phyloP scores from a whole-genome alignment of 2,329 filamentous ascomycete genomes.

The Myriosclerotinia duriaeana region DNA sequence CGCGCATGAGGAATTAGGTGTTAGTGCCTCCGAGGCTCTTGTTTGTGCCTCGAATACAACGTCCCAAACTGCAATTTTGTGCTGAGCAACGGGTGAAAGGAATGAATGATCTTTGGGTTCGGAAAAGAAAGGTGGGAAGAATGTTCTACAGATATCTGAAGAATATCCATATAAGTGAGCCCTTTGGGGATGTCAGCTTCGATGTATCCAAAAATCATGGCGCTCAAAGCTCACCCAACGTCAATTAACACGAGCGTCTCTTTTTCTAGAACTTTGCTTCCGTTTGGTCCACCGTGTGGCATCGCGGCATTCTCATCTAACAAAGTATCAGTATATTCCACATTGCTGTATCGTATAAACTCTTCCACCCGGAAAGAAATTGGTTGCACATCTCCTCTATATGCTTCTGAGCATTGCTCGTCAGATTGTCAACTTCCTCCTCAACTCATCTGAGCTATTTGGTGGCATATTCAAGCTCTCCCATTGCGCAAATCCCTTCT shows the following conservation, averaged over 20 bases:
- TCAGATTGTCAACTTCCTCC: too few relatives aligned
- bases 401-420: neutral
- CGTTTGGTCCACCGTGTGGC: constrained; percentile 44
- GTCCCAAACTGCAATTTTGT: constrained; percentile 59
- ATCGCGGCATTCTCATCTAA: constrained; percentile 44
- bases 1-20: constrained; percentile 54
- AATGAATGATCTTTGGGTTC: constrained; percentile 29
- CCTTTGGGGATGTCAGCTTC: constrained; percentile 36
- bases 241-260: constrained; percentile 63
- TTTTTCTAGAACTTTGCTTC: constrained; percentile 50
- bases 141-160: constrained; percentile 63
- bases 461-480: neutral
- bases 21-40: constrained; percentile 52
- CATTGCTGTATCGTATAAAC: neutral
- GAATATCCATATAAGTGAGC: constrained; percentile 62
- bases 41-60: constrained; percentile 63
- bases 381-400: neutral
- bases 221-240: constrained; percentile 45
- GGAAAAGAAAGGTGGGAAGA: constrained; percentile 49
- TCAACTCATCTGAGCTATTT: neutral
- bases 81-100: constrained; percentile 37
- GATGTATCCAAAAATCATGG: neutral
- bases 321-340: constrained; percentile 19
- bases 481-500: neutral
- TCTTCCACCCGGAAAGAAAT: neutral